Evolutionary conservation across 1,284 basidiomycete species (phyloP), one percentile per base, ranked within the genome.

Genomic region (Violaceomyces palustris): DNA sequence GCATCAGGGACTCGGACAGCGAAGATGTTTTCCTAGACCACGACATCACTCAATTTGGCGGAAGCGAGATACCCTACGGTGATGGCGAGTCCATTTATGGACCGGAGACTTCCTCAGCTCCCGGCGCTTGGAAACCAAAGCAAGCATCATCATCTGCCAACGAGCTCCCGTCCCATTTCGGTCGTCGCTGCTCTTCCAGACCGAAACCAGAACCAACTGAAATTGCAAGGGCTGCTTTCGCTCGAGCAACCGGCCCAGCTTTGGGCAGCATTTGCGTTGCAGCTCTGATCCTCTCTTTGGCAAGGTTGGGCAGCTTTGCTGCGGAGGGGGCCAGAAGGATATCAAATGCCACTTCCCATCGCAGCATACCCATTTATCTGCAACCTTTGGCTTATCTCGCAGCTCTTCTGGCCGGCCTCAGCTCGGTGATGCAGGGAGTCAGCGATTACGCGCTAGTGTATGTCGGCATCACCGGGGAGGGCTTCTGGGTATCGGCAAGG

Each of bases 361-460:
- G 59, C 7, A 38, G 53, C 18, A 48, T 61, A 19, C 58, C 74
- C 7, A 55, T 51, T 19, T 51, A 78, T 11, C 61, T 76, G 10
- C 75, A 77, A 9, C 35, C 77, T 12, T 70, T 77, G 25, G 61
- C 67, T 1, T 56, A 76, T 29, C 52, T 78, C n/a, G 84, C 86
- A 42, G 80, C 77, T 10, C 75, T 82, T 14, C 82, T 86, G 1
- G 82, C 82, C 27, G 82, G 84, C n/a, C 76, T 91, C 2, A 51
- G 54, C 15, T 45, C 58, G 0, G 49, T 68, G 23, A 28, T 66
- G 26, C 51, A 64, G 40, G 48, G 50, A 17, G 50, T 67, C 39
- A 88, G 87, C 75, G 82, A 82, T 30, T 85, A 88, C 62, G 87
- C 86, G 11, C 77, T 93, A 24, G 80, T 90, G 9, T 92, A 92